A percentile compares a stretch with the other conserved stretches of the same genome.
Evolutionary conservation across 345 rosid genomes (phyloP).

Genomic region (Salix viminalis): DNA sequence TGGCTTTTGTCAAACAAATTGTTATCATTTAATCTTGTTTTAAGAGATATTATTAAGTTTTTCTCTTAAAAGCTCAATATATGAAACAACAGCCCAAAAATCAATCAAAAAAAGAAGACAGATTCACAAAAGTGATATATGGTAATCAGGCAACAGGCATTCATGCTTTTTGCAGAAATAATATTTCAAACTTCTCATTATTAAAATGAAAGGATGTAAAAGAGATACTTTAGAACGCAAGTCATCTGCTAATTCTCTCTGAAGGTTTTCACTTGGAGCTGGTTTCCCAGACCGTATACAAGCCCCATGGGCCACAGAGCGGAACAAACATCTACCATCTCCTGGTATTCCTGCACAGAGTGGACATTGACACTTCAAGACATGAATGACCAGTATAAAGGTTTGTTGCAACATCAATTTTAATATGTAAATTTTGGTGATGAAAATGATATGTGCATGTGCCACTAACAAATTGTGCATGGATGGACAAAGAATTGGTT

Average conservation of each 20-base stretch:
- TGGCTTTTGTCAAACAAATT: neutral
- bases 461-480: neutral
- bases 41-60: neutral
- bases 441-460: neutral
- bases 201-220: neutral
- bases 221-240: constrained; percentile 51
- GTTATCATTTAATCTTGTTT: neutral
- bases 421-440: neutral
- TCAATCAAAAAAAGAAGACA: neutral
- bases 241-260: constrained; percentile 82
- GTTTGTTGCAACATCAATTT: neutral
- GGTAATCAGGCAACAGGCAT: neutral
- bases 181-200: neutral
- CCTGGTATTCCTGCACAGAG: constrained; percentile 79
- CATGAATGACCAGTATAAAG: neutral
- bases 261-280: constrained; percentile 60
- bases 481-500: neutral
- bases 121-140: neutral
- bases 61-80: neutral
- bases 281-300: constrained; percentile 62
- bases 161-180: neutral
- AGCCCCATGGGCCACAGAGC: constrained; percentile 85
- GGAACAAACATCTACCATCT: constrained; percentile 94
- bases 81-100: neutral
- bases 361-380: constrained; percentile 5